Evolutionary conservation across 176 grass and related monocot genomes (phyloP).

Genomic region (Aegilops longissima): DNA sequence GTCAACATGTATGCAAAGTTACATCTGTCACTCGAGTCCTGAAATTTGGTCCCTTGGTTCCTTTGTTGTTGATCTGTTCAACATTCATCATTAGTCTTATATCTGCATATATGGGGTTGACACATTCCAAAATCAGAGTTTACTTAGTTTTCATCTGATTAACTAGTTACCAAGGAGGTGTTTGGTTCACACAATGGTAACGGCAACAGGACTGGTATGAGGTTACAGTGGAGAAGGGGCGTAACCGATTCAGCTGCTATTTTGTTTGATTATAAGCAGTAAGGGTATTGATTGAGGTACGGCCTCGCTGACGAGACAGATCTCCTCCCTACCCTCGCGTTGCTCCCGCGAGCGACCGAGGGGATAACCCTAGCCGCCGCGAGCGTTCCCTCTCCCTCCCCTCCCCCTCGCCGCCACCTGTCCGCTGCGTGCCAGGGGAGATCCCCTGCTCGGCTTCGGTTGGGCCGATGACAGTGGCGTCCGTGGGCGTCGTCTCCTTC

Average conservation of each 20-base stretch:
- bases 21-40: neutral
- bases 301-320: too few species aligned
- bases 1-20: neutral
- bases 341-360: too few species aligned
- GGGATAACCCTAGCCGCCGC: too few species aligned
- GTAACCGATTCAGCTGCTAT: neutral
- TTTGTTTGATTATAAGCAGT: neutral
- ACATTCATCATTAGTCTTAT: neutral
- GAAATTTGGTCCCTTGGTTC: slow-evolving; percentile 7
- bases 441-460: too few species aligned
- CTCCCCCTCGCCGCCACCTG: too few species aligned
- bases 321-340: too few species aligned
- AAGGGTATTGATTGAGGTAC: neutral
- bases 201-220: neutral
- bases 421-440: too few species aligned
- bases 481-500: too few species aligned
- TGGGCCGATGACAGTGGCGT: too few species aligned
- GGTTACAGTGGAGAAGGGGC: neutral
- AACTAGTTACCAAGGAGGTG: too few species aligned
- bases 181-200: too few species aligned
- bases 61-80: neutral
- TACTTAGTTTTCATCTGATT: slow-evolving; percentile 18
- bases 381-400: too few species aligned
- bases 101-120: slow-evolving; percentile 8
- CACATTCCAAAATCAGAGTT: neutral